phyloP scores from a whole-genome alignment of 495 filamentous ascomycete genomes.

The Penicillium maclennaniae region DNA sequence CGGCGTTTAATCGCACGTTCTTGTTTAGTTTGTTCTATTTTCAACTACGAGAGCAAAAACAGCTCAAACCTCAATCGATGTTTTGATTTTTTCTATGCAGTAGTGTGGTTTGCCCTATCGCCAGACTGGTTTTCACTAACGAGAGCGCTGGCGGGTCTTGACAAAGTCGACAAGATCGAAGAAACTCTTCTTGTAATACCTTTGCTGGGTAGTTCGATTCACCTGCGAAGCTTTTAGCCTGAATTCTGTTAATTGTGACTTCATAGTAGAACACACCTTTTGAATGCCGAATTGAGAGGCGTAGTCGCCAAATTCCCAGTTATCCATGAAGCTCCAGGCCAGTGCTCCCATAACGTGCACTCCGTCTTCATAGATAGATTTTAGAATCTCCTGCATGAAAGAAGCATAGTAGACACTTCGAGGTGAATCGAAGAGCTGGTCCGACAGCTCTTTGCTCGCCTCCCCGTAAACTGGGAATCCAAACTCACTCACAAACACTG shows the following conservation, averaged over 20 bases:
- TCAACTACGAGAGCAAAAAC: no score
- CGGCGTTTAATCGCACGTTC: not conserved
- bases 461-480: slow-evolving; percentile 38
- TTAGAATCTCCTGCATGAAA: slow-evolving; percentile 43
- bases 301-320: slow-evolving; percentile 46
- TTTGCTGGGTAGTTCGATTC: slow-evolving; percentile 36
- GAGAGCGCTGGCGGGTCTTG: slow-evolving; percentile 16
- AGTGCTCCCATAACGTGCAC: slow-evolving; percentile 43
- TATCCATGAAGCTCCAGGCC: slow-evolving; percentile 44
- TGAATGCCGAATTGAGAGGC: slow-evolving; percentile 41
- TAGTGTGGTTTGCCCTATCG: not conserved
- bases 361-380: slow-evolving; percentile 42
- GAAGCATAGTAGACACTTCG: slow-evolving; percentile 40
- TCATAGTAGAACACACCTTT: not conserved
- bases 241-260: not conserved
- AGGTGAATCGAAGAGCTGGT: slow-evolving; percentile 38
- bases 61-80: no score
- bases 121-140: not conserved
- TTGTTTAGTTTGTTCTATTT: no score
- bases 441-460: slow-evolving; percentile 23
- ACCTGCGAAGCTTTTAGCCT: slow-evolving; percentile 10
- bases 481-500: slow-evolving; percentile 38
- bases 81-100: not conserved
- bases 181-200: slow-evolving; percentile 45
- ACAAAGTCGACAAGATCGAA: slow-evolving; percentile 47